Base-by-base conservation (phyloP, 257 asterid species). In the Fraxinus americana region DNA sequence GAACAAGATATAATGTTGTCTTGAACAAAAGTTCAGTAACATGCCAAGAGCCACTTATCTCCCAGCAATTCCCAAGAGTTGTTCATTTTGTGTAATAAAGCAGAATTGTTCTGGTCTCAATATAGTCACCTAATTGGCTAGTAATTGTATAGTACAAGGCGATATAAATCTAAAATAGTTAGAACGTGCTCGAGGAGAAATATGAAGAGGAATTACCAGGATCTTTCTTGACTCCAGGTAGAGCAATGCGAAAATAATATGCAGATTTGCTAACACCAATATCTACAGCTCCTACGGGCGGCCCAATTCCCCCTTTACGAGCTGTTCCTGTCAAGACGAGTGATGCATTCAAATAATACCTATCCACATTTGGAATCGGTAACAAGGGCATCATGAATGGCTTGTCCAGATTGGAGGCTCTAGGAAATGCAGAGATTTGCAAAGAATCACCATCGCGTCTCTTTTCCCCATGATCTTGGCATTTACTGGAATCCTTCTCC, bases 141-240 rank as follows among this genome's bases (percentile, higher is more conserved):
- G 35, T 10, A 13, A 23, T 10, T 54, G 65, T 23, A 23, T 63
- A 25, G 34, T n/a, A 61, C 4, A 19, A 19, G 65, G 65, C 7
- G 27, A 19, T 19, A 54, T 7, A 54, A 54, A 54, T 54, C 65
- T 54, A 2, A 63, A 43, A 27, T 3, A 54, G 48, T 73, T 0
- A n/a, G 9, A 63, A 39, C 57, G 12, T 7, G 71, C 70, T 66
- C 16, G 21, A 21, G 25, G 27, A 38, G 72, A 80, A 35, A 43
- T 57, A 59, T 48, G 70, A 48, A 76, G 73, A 38, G 61, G 71
- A 73, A 78, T 81, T 82, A 94, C 98, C 96, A 35, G 93, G 94
- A 80, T 92, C 97, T 76, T 88, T 90, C 88, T 86, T 92, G 77
- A 92, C 97, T 81, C 98, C 98, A 72, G 98, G 98, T 79, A 92